phyloP scores from a whole-genome alignment of 2,329 filamentous ascomycete genomes.

The Ophiocordyceps camponoti-leonardi region DNA sequence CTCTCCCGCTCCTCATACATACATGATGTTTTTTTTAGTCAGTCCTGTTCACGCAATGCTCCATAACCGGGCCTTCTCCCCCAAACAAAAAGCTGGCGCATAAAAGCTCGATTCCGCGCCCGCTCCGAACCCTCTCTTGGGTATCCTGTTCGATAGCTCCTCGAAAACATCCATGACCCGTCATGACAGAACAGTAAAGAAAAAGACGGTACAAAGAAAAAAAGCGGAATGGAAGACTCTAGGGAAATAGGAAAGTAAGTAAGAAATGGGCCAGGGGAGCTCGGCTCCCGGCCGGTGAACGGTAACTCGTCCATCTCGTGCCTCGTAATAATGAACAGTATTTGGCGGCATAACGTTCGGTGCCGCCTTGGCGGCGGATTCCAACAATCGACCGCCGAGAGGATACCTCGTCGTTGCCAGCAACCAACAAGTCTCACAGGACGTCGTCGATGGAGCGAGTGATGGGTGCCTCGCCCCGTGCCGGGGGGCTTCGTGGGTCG shows the following conservation, averaged over 20 bases:
- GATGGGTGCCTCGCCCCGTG: slow-evolving; percentile 57
- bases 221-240: too few relatives aligned
- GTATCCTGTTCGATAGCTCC: not conserved
- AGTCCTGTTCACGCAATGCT: not conserved
- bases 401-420: not conserved
- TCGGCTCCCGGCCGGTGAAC: not conserved
- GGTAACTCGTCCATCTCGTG: not conserved
- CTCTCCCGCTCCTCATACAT: not conserved
- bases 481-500: slow-evolving; percentile 61
- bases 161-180: not conserved
- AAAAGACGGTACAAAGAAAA: not conserved
- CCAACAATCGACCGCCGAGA: not conserved
- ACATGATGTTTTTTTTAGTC: not conserved
- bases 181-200: not conserved
- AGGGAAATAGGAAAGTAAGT: too few relatives aligned
- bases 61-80: not conserved
- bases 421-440: slow-evolving; percentile 28
- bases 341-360: not conserved
- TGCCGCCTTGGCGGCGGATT: not conserved
- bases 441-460: slow-evolving; percentile 64
- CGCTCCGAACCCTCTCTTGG: not conserved
- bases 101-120: not conserved
- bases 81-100: not conserved
- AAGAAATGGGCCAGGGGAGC: not conserved
- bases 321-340: not conserved